These are phyloP conservation scores for Musa balbisiana DNA, from an alignment of 202 grass and related monocot species.

Conservation along the genomic window DNA sequence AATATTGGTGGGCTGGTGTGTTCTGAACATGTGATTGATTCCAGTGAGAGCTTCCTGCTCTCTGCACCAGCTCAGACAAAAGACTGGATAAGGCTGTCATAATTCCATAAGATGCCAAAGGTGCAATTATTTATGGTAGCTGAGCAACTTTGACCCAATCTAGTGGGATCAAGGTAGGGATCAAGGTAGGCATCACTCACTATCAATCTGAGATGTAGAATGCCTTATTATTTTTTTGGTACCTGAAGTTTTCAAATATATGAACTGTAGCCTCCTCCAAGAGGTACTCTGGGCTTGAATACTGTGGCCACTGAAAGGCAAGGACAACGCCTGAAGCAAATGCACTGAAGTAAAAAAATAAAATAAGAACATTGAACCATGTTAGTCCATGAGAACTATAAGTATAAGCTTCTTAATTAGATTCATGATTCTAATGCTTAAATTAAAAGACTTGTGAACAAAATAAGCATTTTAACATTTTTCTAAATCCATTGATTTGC, in stretches of 20 bases:
- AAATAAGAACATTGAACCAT: not conserved
- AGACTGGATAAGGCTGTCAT: not conserved
- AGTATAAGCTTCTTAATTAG: not conserved
- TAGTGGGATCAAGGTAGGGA: no score
- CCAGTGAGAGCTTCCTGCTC: not conserved
- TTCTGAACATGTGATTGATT: not conserved
- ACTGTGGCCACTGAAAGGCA: slow-evolving; percentile 45
- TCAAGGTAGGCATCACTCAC: no score
- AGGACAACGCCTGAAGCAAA: slow-evolving; percentile 64
- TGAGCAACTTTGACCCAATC: no score
- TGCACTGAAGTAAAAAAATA: slow-evolving; percentile 34
- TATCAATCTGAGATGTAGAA: not conserved
- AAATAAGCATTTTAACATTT: not conserved
- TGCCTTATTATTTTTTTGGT: not conserved
- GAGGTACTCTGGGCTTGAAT: slow-evolving; percentile 76
- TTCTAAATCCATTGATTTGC: not conserved
- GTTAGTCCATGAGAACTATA: not conserved
- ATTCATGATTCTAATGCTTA: not conserved
- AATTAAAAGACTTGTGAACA: not conserved
- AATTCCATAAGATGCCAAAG: no score
- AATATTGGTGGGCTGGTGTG: not conserved
- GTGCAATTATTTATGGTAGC: no score
- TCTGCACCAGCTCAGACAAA: not conserved
- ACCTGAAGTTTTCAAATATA: slow-evolving; percentile 39
- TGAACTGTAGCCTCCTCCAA: slow-evolving; percentile 73